Evolutionary conservation across 257 asterid genomes (phyloP).

Genomic region (Solanum paucissectum): DNA sequence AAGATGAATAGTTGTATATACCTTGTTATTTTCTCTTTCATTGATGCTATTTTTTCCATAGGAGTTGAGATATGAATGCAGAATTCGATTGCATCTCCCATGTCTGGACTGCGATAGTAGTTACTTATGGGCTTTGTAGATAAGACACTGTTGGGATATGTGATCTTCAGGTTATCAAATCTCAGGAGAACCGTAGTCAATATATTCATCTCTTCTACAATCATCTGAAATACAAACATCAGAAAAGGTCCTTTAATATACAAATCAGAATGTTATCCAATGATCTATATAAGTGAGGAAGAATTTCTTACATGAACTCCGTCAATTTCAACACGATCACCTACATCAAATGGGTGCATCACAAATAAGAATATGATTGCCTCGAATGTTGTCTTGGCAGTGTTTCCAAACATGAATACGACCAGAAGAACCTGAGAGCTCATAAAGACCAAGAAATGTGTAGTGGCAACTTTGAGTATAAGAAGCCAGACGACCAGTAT

Average conservation of each 20-base stretch:
- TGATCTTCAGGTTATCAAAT: constrained; percentile 65
- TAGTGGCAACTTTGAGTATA: constrained; percentile 70
- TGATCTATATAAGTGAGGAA: not conserved
- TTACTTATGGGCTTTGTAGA: constrained; percentile 70
- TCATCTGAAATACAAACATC: constrained; percentile 45
- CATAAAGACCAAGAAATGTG: constrained; percentile 62
- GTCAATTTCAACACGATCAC: constrained; percentile 86
- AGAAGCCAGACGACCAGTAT: constrained; percentile 61
- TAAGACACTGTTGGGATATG: constrained; percentile 65
- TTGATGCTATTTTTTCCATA: constrained; percentile 44
- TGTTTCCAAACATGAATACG: constrained; percentile 90
- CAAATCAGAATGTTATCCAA: not conserved
- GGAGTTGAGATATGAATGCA: constrained; percentile 72
- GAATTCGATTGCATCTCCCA: constrained; percentile 82
- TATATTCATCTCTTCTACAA: constrained; percentile 94
- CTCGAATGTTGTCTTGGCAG: constrained; percentile 86
- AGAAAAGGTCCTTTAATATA: not conserved
- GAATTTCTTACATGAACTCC: constrained; percentile 59
- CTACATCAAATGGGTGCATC: constrained; percentile 96
- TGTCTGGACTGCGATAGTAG: constrained; percentile 85
- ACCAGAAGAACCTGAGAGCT: constrained; percentile 83
- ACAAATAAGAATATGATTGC: constrained; percentile 87
- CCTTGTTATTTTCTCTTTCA: constrained; percentile 77
- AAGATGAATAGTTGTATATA: constrained; percentile 4
- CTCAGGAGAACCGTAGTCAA: constrained; percentile 67